Conservation (phyloP, 129 eudicot species). For the Kitagawia praeruptora region DNA sequence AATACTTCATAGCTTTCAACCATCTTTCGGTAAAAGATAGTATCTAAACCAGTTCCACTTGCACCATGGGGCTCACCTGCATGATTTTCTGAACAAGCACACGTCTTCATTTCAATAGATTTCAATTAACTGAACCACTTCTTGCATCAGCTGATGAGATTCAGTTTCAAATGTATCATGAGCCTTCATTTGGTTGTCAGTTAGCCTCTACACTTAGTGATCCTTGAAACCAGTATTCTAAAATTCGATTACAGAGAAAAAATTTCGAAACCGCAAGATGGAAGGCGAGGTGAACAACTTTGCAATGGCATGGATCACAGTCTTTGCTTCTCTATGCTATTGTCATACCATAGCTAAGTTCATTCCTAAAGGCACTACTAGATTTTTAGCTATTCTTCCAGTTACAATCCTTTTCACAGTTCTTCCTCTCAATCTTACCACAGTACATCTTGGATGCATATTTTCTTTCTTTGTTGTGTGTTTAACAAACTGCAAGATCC, state of each 20-base stretch:
- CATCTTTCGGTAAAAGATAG: no score
- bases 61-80: no score
- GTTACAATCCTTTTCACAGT: not conserved
- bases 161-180: no score
- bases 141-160: no score
- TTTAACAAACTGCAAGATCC: constrained; percentile 27
- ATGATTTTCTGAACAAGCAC: no score
- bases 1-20: no score
- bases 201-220: not conserved
- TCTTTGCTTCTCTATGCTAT: constrained; percentile 3
- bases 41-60: no score
- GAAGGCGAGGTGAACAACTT: constrained; percentile 10
- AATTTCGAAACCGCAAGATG: not conserved
- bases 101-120: no score
- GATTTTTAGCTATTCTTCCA: constrained; percentile 1
- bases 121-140: no score
- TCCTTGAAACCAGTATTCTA: not conserved
- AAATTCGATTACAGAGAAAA: not conserved
- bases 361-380: constrained; percentile 3
- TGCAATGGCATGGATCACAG: constrained; percentile 9
- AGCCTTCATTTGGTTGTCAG: not conserved
- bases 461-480: constrained; percentile 19
- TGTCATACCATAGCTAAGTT: constrained; percentile 8
- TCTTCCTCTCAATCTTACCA: constrained; percentile 19
- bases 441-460: constrained; percentile 12